phyloP scores from a whole-genome alignment of 495 filamentous ascomycete species.

The Baudoinia panamericana region DNA sequence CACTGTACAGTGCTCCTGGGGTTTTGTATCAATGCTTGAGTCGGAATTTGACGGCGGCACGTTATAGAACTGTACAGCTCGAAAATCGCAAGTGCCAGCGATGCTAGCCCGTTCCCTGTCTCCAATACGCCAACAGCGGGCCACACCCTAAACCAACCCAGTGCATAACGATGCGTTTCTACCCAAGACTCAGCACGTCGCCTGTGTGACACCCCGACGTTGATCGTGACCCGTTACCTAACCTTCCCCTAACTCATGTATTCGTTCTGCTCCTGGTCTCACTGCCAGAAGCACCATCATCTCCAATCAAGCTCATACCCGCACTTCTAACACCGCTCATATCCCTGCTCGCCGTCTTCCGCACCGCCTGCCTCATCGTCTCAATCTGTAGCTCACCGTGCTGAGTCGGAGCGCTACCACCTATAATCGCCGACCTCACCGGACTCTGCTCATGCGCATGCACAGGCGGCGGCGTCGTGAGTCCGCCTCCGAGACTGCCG shows the following conservation, averaged over 20 bases:
- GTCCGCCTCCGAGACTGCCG: constrained; percentile 2
- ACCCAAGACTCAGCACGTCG: no score
- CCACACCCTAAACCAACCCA: no score
- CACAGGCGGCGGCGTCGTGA: constrained; percentile 9
- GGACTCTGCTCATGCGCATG: constrained; percentile 6
- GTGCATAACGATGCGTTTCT: no score
- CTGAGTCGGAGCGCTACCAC: constrained; percentile 25
- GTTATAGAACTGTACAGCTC: no score
- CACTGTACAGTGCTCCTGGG: no score
- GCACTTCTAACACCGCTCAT: constrained; percentile 28
- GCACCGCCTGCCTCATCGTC: constrained; percentile 78
- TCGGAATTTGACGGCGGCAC: no score
- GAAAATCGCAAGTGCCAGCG: no score
- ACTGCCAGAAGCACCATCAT: not conserved
- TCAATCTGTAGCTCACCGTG: constrained; percentile 69
- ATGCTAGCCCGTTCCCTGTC: no score
- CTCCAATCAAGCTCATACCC: constrained; percentile 1
- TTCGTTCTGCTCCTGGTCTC: constrained; percentile 13
- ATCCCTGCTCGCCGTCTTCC: constrained; percentile 71
- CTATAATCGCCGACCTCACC: constrained; percentile 26
- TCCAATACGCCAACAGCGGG: no score
- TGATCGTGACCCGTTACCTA: no score
- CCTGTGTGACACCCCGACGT: no score
- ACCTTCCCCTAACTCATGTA: constrained; percentile 11
- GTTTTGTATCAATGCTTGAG: no score